These are phyloP conservation scores for Aspergillus vadensis DNA, from an alignment of 2,329 filamentous ascomycete species.

Conservation along the genomic window DNA sequence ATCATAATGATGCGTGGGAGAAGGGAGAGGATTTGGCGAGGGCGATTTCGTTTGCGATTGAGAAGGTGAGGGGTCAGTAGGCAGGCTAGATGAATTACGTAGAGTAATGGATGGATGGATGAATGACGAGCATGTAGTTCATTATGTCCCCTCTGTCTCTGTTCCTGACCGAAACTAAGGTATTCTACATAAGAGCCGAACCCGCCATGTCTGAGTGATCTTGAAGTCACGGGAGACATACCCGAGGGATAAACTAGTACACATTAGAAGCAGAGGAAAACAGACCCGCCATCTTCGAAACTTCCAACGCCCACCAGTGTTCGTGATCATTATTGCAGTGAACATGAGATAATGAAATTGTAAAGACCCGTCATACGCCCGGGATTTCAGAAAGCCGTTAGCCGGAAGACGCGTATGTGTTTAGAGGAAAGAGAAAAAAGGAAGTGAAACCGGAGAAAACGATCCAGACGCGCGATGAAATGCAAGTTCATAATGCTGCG, in stretches of 20 bases:
- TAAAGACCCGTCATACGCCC: slow-evolving; percentile 33
- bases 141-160: not conserved
- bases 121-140: slow-evolving; percentile 1
- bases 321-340: slow-evolving; percentile 32
- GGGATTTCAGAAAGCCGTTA: slow-evolving; percentile 17
- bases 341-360: slow-evolving; percentile 28
- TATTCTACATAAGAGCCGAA: not conserved
- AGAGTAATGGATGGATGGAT: too few species aligned
- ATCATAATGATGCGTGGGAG: slow-evolving; percentile 47
- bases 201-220: slow-evolving; percentile 12
- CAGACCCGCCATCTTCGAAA: slow-evolving; percentile 27
- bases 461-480: slow-evolving; percentile 1
- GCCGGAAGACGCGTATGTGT: not conserved
- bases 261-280: slow-evolving; percentile 27
- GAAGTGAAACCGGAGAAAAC: slow-evolving; percentile 5
- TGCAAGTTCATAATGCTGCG: not conserved
- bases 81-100: not conserved
- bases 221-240: slow-evolving; percentile 5
- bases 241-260: slow-evolving; percentile 23
- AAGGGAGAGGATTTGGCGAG: slow-evolving; percentile 44
- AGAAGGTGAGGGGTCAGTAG: slow-evolving; percentile 25
- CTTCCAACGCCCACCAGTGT: slow-evolving; percentile 29
- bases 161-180: not conserved
- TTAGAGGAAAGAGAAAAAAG: not conserved
- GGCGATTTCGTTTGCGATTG: slow-evolving; percentile 37